These are phyloP conservation scores for Russula dissimulans DNA, from an alignment of 768 basidiomycete species.

Conservation along the genomic window DNA sequence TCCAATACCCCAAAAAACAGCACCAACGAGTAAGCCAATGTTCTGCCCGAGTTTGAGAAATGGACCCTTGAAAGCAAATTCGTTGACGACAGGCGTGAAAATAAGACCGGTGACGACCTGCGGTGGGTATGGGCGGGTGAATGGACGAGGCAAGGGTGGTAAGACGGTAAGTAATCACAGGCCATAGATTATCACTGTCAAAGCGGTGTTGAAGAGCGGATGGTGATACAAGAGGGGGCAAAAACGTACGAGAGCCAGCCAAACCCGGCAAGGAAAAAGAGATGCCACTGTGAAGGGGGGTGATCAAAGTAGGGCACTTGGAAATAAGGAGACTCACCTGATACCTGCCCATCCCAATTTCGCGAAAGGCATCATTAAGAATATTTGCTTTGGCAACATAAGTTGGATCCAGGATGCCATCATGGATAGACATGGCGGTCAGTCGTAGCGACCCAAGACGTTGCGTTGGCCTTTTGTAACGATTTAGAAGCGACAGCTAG, in stretches of 20 bases:
- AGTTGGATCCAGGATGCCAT: slow-evolving; percentile 30
- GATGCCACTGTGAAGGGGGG: slow-evolving; percentile 35
- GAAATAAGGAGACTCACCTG: slow-evolving; percentile 29
- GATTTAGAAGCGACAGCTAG: too few species aligned
- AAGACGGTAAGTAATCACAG: slow-evolving; percentile 31
- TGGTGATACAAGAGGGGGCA: background rate
- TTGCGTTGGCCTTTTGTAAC: too few species aligned
- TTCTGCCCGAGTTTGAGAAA: slow-evolving; percentile 64
- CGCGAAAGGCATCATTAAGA: slow-evolving; percentile 39
- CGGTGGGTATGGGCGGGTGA: background rate
- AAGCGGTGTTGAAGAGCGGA: background rate
- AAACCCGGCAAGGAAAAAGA: slow-evolving; percentile 62
- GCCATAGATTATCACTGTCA: slow-evolving; percentile 66
- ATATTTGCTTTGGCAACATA: slow-evolving; percentile 42
- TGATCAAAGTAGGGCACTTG: background rate
- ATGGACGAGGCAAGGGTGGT: background rate
- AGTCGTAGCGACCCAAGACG: too few species aligned
- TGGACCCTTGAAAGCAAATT: slow-evolving; percentile 53
- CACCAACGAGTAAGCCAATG: slow-evolving; percentile 60
- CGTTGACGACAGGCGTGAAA: slow-evolving; percentile 50
- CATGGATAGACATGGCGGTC: too few species aligned
- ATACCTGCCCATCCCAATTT: slow-evolving; percentile 50
- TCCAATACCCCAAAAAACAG: slow-evolving; percentile 57
- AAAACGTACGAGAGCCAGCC: slow-evolving; percentile 62
- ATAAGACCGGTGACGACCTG: slow-evolving; percentile 61